Evolutionary conservation across 352 stramenopile genomes (phyloP).

Genomic region (Phytophthora sansomeana): DNA sequence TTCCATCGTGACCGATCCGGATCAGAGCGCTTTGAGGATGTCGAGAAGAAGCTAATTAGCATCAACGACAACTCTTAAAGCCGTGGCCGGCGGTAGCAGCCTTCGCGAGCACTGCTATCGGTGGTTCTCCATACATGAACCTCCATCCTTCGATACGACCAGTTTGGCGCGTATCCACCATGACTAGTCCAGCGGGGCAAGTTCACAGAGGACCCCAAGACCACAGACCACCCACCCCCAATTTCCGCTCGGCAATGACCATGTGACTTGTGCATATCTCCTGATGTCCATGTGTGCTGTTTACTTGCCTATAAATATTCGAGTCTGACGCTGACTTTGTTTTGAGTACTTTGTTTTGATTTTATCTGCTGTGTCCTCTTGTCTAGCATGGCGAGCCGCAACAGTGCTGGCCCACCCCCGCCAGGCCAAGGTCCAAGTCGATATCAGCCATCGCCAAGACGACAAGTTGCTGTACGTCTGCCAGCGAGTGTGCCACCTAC

Average conservation of each 20-base stretch:
- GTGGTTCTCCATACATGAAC: constrained; percentile 15
- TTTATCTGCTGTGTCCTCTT: constrained; percentile 4
- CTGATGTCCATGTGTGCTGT: not conserved
- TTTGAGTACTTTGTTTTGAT: constrained; percentile 10
- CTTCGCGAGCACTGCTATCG: constrained; percentile 24
- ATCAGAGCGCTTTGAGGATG: constrained; percentile 82
- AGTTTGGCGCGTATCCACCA: not conserved
- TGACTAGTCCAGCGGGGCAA: constrained; percentile 9
- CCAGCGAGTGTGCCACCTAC: constrained; percentile 16
- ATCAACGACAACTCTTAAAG: constrained; percentile 88
- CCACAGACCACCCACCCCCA: constrained; percentile 33
- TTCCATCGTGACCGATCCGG: constrained; percentile 75
- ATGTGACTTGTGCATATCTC: constrained; percentile 35
- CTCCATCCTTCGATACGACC: not conserved
- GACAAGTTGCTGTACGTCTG: constrained; percentile 16
- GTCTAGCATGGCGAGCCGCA: constrained; percentile 28
- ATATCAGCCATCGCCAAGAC: constrained; percentile 27
- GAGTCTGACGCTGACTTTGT: constrained; percentile 12
- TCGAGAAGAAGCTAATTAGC: constrained; percentile 84
- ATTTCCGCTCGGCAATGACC: constrained; percentile 30
- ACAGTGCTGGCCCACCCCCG: constrained; percentile 11
- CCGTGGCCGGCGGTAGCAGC: constrained; percentile 34
- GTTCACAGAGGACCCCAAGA: constrained; percentile 33
- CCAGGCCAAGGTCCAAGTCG: constrained; percentile 20
- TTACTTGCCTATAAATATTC: constrained; percentile 36